Evolutionary conservation across 257 asterid genomes (phyloP).

Genomic region (Gentiana dahurica): DNA sequence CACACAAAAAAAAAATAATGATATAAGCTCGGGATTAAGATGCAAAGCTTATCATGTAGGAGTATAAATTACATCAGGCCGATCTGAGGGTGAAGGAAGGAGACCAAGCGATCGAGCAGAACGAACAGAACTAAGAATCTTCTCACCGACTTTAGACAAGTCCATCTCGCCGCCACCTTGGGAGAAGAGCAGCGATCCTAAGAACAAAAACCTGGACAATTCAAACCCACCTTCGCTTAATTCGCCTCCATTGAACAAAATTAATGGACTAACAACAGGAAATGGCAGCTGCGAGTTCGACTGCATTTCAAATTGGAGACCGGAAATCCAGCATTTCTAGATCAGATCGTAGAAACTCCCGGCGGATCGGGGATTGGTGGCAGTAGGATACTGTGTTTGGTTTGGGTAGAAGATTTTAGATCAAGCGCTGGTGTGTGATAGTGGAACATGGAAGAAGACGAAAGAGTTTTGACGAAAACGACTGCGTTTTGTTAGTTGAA

Average conservation of each 20-base stretch:
- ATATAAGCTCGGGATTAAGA: too few relatives aligned
- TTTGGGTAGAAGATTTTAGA: too few relatives aligned
- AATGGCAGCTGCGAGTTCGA: slow-evolving; percentile 56
- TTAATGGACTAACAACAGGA: slow-evolving; percentile 62
- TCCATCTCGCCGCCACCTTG: slow-evolving; percentile 79
- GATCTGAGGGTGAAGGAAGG: slow-evolving; percentile 59
- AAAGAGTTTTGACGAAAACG: neutral
- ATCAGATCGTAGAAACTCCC: slow-evolving; percentile 10
- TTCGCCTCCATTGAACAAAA: slow-evolving; percentile 69
- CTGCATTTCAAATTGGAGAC: slow-evolving; percentile 74
- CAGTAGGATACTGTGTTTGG: neutral
- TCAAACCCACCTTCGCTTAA: slow-evolving; percentile 77
- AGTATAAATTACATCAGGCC: slow-evolving; percentile 59
- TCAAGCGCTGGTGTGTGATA: too few relatives aligned
- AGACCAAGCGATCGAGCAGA: slow-evolving; percentile 96
- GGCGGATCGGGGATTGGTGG: neutral
- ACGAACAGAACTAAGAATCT: slow-evolving; percentile 95
- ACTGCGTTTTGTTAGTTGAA: neutral
- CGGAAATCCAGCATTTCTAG: slow-evolving; percentile 18
- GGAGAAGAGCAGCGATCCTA: slow-evolving; percentile 88
- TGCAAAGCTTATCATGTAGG: neutral
- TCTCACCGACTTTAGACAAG: slow-evolving; percentile 96
- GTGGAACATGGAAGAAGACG: neutral
- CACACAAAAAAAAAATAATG: neutral
- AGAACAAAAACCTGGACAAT: slow-evolving; percentile 74